Conservation (phyloP, 345 rosid species). For the Acer negundo region DNA sequence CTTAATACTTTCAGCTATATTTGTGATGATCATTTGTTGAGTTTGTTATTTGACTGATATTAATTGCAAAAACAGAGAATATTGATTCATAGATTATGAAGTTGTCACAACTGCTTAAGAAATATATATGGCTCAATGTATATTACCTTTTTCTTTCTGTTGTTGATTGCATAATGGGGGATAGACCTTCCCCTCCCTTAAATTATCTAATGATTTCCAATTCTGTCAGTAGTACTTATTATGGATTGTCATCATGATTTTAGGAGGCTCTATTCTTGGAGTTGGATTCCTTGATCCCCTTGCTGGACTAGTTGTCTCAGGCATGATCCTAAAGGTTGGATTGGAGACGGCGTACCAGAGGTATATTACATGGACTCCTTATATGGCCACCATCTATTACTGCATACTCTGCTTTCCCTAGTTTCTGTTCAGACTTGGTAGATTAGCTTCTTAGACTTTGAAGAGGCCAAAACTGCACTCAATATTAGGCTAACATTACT, state of each 20-base stretch:
- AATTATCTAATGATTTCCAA: constrained; percentile 7
- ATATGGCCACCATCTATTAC: constrained; percentile 8
- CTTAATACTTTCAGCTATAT: neutral
- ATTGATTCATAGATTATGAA: neutral
- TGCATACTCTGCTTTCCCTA: constrained; percentile 11
- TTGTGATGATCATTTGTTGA: neutral
- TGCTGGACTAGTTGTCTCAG: constrained; percentile 89
- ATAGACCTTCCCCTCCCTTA: constrained; percentile 3
- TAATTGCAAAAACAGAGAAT: neutral
- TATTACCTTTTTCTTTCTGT: neutral
- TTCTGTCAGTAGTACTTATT: constrained; percentile 4
- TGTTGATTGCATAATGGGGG: neutral
- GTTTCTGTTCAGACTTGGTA: neutral
- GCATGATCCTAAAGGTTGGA: constrained; percentile 86
- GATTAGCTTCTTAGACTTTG: constrained; percentile 5
- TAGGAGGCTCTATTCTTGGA: constrained; percentile 94
- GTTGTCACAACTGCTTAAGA: neutral
- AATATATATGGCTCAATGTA: neutral
- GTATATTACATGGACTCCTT: constrained; percentile 35
- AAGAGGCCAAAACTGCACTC: constrained; percentile 2
- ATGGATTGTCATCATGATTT: constrained; percentile 27
- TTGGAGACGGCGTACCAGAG: constrained; percentile 84
- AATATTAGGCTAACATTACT: neutral
- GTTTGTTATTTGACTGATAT: neutral
- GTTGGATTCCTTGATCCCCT: constrained; percentile 84